Base-by-base conservation (phyloP, 2,329 filamentous ascomycete species). In the Nakataea oryzae region DNA sequence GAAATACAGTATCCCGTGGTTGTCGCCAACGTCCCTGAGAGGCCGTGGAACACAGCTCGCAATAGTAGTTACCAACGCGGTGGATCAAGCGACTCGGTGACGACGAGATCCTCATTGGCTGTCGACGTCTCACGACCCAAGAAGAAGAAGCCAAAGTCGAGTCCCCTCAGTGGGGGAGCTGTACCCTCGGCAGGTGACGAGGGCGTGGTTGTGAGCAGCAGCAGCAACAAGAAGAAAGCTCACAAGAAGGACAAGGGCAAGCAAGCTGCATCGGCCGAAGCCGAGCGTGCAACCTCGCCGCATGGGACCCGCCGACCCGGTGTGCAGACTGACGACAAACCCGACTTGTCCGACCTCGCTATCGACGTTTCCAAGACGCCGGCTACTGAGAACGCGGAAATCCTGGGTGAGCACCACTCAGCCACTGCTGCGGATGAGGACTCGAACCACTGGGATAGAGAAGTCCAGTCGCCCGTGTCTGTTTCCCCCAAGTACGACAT, bases 1-100 rank as follows among this genome's bases (percentile, higher is more conserved):
- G 14, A 29, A 27, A n/a, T 24, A 17, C 60, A 95, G 90, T 97
- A 97, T 73, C 93, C 93, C 28, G 93, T 97, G 30, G 93, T 97
- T 67, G 93, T 93, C 41, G 93, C 82, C 56, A 83, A 61, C 30
- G 54, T 61, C n/a, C 60, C 60, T 13, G 14, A 32, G 75, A 79
- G 57, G 83, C 83, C 12, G 73, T 61, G 64, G 9, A 27, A 61
- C 32, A 57, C 50, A 2, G 21, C 50, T 11, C 50, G 50, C 7
- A 29, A 50, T 50, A 50, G 47, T 9, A 32, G 47, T 9, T 28
- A 47, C 21, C 50, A 56, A 32, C 14, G 28, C 11, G 24, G 41
- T 34, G 21, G n/a, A 28, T 61, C 59, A 11, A 61, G 28, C 21
- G n/a, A 28, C 13, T 61, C 59, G 26, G 7, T 56, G 9, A 13